Base-by-base conservation (phyloP, 176 grass and related monocot genomes). In the Carex cristatella region DNA sequence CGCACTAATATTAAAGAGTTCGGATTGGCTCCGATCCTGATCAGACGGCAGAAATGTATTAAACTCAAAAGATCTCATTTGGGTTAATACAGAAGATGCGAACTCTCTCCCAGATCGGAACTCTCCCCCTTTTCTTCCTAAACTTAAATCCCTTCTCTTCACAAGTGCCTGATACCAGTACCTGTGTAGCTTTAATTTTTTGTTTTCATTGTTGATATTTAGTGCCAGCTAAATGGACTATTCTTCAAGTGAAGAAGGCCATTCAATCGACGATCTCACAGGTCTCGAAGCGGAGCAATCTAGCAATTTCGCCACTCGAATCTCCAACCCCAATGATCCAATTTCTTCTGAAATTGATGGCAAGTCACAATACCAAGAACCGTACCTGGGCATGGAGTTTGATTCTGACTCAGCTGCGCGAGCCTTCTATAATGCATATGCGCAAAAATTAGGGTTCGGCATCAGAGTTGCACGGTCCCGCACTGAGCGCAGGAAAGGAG, bases 391-490 rank as follows among this genome's bases (percentile, higher is more conserved):
- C 30, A 95, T 98, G 95, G 93, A 93, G 81, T 98, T 98, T 53
- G 86, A 85, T 2, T 98, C 95, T 49, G 95, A 98, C 83, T 84
- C 85, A 8, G 79, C 86, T 49, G 95, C 95, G 0, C 86, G 91
- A 37, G 56, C 69, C 62, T 95, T 95, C 75, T 98, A 98, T 83
- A 94, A 86, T 68, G 81, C 88, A 5, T 98, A 95, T 64, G 93
- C 93, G 0, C 67, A 86, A 33, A 81, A 81, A 57, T 65, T 89
- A 42, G 95, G 95, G 35, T 98, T 98, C 35, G 95, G 95, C 75
- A 98, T 98, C 69, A 91, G 95, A 46, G 95, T 98, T 5, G 93
- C 95, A 70, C 71, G 95, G 51, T 94, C 95, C 61, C 95, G 93
- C 30, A 93, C 86, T 44, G 93, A 98, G 85, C 58, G 88, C 18